Base-by-base conservation (phyloP, 1,139 yeast genomes). In the Petasospora rhodanensis region DNA sequence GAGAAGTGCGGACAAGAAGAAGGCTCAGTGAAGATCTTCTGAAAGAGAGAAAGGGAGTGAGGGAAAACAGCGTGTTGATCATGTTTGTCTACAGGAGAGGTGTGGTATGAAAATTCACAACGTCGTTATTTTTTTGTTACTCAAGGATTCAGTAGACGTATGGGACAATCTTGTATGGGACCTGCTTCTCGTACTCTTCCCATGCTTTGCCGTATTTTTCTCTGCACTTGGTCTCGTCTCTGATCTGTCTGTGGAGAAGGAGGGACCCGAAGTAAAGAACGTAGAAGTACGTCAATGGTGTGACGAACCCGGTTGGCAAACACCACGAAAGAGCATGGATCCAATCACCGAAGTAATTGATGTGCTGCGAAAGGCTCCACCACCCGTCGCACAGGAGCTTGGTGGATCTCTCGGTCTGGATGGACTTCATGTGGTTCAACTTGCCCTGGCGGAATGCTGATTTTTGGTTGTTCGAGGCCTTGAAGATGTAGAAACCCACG, bases 271-370 rank as follows among this genome's bases (percentile, higher is more conserved):
- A 91, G 60, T 85, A 91, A 22, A 81, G 55, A 22, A 84, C 81
- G 55, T 86, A 91, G 59, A 83, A 91, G 55, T 91, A 91, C 0
- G 97, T 85, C 49, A 91, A 63, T 4, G 87, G 81, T 1, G 95
- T 82, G 41, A 66, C 68, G 52, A 80, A 76, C 11, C 95, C 95
- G 2, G 97, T 86, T 14, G 95, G 80, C 46, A 91, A 66, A 58
- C 96, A 87, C 94, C 96, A 89, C 26, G 95, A 77, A 66, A 85
- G 70, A 0, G 96, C 87, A 54, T 87, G 79, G 31, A 93, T 55
- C 93, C 96, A 87, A 61, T 91, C 98, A 24, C 98, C 98, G 42
- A 89, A 71, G 60, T 91, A 91, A 56, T 91, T 91, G 56, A 86
- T 86, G 57, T 91, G 98, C 48, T 95, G 95, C 6, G 95, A 79